phyloP scores from a whole-genome alignment of 2,329 filamentous ascomycete species.

The Trichoderma breve region DNA sequence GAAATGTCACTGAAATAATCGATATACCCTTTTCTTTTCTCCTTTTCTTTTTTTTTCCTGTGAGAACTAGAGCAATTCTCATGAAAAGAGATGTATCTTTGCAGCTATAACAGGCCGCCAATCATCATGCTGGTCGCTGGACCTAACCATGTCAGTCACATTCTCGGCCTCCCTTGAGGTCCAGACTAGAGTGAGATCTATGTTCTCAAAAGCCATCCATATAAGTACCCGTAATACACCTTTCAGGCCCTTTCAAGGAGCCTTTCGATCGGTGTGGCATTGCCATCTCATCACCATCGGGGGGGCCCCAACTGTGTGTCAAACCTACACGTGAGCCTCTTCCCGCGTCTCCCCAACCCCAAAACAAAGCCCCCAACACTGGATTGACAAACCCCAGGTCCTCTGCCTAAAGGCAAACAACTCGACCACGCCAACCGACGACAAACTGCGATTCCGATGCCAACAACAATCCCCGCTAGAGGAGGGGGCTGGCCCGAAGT shows the following conservation, averaged over 20 bases:
- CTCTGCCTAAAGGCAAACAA: neutral
- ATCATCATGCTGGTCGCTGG: neutral
- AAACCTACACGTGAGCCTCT: neutral
- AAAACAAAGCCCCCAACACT: neutral
- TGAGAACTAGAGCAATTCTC: neutral
- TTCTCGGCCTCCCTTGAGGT: neutral
- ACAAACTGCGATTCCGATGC: neutral
- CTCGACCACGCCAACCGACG: neutral
- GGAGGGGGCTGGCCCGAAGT: neutral
- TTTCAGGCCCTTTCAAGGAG: neutral
- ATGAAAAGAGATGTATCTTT: neutral
- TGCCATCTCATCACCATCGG: neutral
- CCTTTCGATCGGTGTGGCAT: neutral
- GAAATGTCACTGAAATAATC: neutral
- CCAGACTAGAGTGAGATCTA: neutral
- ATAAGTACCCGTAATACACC: neutral
- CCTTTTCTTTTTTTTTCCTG: neutral
- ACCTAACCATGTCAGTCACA: neutral
- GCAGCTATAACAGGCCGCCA: neutral
- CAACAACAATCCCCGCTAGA: neutral
- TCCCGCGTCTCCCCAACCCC: neutral
- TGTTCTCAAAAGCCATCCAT: neutral
- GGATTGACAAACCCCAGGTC: neutral
- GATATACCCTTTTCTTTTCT: neutral
- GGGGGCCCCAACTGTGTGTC: neutral